Evolutionary conservation across 192 early-diverging fungal species (phyloP).

Genomic region (Haplosporangium gracile): DNA sequence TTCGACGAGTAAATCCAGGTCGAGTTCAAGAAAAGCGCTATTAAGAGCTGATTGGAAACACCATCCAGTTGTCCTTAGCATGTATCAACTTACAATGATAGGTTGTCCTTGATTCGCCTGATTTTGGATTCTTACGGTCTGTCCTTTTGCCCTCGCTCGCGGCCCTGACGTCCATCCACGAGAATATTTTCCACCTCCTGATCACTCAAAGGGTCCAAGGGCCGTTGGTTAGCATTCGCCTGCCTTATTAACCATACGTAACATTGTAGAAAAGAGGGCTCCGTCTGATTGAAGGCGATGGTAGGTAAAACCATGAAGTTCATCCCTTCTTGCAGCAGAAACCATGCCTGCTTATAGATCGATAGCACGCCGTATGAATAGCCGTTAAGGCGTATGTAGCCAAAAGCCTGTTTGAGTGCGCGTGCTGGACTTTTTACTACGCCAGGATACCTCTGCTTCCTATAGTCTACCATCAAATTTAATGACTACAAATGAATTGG

Average conservation of each 20-base stretch:
- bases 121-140: not conserved
- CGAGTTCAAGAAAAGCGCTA: not conserved
- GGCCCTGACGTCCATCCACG: not conserved
- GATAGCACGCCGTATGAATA: constrained; percentile 39
- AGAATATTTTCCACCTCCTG: constrained; percentile 9
- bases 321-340: constrained; percentile 11
- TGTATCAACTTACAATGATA: constrained; percentile 10
- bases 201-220: constrained; percentile 13
- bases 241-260: constrained; percentile 37
- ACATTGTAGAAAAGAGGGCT: constrained; percentile 42
- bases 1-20: constrained; percentile 4
- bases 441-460: not conserved
- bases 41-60: constrained; percentile 8
- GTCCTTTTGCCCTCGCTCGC: not conserved
- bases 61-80: not conserved
- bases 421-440: not conserved
- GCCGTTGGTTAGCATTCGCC: constrained; percentile 22
- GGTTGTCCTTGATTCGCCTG: constrained; percentile 9
- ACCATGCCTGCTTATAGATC: constrained; percentile 43
- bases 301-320: constrained; percentile 22
- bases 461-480: constrained; percentile 13
- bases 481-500: not conserved
- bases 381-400: constrained; percentile 26
- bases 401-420: constrained; percentile 15
- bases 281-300: constrained; percentile 4